A percentile compares a stretch with the other conserved stretches of the same genome.
phyloP scores from a whole-genome alignment of 305 asterid species.

The Fraxinus baroniana region DNA sequence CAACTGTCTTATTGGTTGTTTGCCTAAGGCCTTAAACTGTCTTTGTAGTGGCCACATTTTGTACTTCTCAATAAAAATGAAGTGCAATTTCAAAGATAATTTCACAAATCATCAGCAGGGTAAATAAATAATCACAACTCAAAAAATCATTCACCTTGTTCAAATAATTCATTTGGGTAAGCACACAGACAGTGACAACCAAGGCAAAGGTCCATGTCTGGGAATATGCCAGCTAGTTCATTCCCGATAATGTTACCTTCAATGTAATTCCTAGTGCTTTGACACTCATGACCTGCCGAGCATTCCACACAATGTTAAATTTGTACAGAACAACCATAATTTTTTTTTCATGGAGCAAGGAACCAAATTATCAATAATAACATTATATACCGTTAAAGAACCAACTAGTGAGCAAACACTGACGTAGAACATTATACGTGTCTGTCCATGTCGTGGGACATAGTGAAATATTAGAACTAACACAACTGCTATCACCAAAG shows the following conservation, averaged over 20 bases:
- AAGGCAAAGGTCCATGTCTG: conserved; percentile 90
- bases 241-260: conserved; percentile 90
- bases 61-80: neutral
- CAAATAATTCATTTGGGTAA: conserved; percentile 92
- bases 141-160: conserved; percentile 58
- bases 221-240: conserved; percentile 81
- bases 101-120: neutral
- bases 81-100: conserved; percentile 6
- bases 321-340: neutral
- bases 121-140: conserved; percentile 1
- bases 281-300: conserved; percentile 92
- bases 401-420: conserved; percentile 97
- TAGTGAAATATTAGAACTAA: conserved; percentile 71
- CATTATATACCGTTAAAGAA: conserved; percentile 80
- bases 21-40: neutral
- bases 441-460: conserved; percentile 93
- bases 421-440: conserved; percentile 85
- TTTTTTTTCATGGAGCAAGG: conserved; percentile 2
- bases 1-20: neutral
- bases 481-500: conserved; percentile 60
- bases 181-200: conserved; percentile 66
- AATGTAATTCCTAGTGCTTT: conserved; percentile 96
- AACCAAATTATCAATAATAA: conserved; percentile 8
- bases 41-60: neutral
- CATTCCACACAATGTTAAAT: conserved; percentile 16